Evolutionary conservation across 2,329 filamentous ascomycete genomes (phyloP).

Genomic region (Ceratocystis eucalypticola): DNA sequence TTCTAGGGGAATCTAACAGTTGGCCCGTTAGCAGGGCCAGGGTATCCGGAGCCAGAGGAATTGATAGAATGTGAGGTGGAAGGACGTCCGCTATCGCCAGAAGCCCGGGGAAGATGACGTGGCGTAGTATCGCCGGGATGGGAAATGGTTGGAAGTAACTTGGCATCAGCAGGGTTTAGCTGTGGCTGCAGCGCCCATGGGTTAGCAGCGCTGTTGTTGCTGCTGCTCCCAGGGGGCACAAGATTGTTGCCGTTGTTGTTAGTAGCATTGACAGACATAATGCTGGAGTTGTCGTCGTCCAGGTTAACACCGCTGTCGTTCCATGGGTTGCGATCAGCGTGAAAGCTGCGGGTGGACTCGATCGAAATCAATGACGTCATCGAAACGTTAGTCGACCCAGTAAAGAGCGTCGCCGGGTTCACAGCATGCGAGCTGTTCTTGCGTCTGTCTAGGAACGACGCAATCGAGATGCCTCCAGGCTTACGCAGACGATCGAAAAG

Average conservation of each 20-base stretch:
- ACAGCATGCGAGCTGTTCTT: conserved; percentile 86
- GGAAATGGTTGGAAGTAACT: conserved; percentile 46
- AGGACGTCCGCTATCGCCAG: conserved; percentile 80
- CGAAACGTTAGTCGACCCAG: conserved; percentile 78
- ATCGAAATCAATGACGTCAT: conserved; percentile 94
- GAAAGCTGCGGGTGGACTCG: conserved; percentile 82
- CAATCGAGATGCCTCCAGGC: conserved; percentile 87
- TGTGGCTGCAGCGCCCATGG: conserved; percentile 50
- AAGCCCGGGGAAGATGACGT: conserved; percentile 69
- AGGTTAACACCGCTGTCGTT: conserved; percentile 95
- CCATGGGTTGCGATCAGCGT: conserved; percentile 91
- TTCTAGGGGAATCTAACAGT: conserved; percentile 48
- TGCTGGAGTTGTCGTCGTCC: conserved; percentile 48
- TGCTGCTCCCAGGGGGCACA: conserved; percentile 17
- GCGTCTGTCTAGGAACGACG: conserved; percentile 87
- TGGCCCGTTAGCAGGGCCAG: conserved; percentile 67
- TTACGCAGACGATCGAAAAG: conserved; percentile 91
- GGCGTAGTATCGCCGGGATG: conserved; percentile 71
- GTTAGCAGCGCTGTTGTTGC: conserved; percentile 38
- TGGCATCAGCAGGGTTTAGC: conserved; percentile 51
- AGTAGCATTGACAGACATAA: conserved; percentile 14
- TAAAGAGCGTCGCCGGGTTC: conserved; percentile 66
- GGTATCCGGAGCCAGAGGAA: conserved; percentile 63
- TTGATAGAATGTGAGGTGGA: conserved; percentile 88
- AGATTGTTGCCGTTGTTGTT: neutral